Evolutionary conservation across 441 rosid species (phyloP).

Genomic region (Brassica balearica): DNA sequence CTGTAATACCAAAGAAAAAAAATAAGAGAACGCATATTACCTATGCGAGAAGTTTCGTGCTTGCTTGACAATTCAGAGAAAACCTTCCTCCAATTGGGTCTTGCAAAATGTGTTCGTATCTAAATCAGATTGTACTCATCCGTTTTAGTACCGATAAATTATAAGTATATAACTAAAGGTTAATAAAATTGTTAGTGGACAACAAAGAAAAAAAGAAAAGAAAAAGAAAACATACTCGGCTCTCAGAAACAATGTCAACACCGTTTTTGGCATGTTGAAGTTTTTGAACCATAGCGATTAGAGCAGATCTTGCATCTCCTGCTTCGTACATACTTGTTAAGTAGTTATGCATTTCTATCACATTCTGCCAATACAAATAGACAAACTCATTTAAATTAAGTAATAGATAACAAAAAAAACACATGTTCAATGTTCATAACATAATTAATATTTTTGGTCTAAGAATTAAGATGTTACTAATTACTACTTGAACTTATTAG

Average conservation of each 20-base stretch:
- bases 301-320: constrained; percentile 96
- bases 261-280: constrained; percentile 92
- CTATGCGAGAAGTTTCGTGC: constrained; percentile 68
- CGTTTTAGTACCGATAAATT: background rate
- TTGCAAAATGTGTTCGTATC: constrained; percentile 91
- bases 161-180: background rate
- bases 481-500: background rate
- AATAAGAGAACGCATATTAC: constrained; percentile 42
- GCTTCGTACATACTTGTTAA: constrained; percentile 89
- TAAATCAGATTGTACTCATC: constrained; percentile 29
- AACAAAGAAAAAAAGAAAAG: background rate
- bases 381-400: constrained; percentile 4
- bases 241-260: constrained; percentile 82
- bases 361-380: constrained; percentile 49
- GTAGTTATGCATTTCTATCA: constrained; percentile 95
- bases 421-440: background rate
- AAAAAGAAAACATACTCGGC: constrained; percentile 59
- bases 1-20: background rate
- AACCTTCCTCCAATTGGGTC: constrained; percentile 94
- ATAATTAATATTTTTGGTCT: background rate
- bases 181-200: background rate
- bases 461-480: background rate
- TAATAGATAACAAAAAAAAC: background rate
- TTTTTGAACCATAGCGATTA: constrained; percentile 86
- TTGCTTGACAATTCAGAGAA: constrained; percentile 56